A percentile compares a stretch with the other conserved stretches of the same genome.
Conservation (phyloP, 208 protist species). For the Trypanosoma melophagium region DNA sequence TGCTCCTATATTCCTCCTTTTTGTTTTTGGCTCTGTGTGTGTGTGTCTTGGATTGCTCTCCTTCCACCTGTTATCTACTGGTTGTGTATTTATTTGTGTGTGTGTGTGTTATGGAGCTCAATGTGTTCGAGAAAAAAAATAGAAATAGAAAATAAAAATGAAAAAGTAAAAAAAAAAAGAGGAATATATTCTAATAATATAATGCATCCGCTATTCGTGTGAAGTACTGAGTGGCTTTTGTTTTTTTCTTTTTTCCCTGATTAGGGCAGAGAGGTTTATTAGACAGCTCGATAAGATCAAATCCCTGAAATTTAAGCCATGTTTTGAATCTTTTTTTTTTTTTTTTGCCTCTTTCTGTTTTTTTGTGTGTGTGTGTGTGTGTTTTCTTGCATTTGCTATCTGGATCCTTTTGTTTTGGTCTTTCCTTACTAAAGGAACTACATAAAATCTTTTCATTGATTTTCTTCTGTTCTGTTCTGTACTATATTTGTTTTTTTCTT, state of each 20-base stretch:
- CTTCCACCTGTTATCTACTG: neutral
- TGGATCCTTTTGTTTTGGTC: neutral
- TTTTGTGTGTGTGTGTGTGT: neutral
- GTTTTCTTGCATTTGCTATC: neutral
- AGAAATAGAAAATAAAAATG: no score
- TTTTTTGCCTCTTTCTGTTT: neutral
- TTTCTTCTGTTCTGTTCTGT: neutral
- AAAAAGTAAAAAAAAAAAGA: no score
- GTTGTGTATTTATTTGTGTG: neutral
- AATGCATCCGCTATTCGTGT: no score
- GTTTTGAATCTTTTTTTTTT: neutral
- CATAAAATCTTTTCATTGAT: slow-evolving; percentile 1
- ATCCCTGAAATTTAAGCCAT: no score
- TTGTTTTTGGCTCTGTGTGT: neutral
- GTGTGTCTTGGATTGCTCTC: slow-evolving; percentile 5
- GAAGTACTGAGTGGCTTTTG: no score
- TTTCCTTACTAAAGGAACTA: neutral
- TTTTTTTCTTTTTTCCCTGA: no score
- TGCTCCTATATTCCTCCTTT: neutral
- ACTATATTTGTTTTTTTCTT: neutral
- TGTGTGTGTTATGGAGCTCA: no score
- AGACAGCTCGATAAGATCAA: no score
- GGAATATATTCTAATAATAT: no score
- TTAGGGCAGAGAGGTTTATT: no score
- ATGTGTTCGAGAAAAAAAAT: no score